Evolutionary conservation across 2,329 filamentous ascomycete genomes (phyloP), one percentile per base, ranked within the genome.

Genomic region (Fusarium duplospermum): DNA sequence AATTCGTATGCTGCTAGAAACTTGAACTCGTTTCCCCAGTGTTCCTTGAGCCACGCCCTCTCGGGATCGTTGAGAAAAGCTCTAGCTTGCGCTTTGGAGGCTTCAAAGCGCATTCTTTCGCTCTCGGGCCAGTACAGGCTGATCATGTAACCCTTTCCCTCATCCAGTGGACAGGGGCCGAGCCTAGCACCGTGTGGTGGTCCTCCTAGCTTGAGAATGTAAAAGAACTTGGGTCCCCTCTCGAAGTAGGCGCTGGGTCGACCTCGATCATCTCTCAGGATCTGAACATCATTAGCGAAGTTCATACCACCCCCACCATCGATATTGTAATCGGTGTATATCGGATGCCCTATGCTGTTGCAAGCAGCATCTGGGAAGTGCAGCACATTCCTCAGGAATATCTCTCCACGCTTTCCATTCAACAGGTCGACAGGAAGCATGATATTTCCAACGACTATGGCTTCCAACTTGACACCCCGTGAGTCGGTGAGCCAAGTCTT

Each of bases 111-210:
- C 16, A n/a, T 10, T 16, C 24, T 20, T 18, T 68, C 66, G n/a
- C 22, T 35, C 7, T n/a, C 20, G 7, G 47, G 54, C 66, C 61
- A 68, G 8, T 31, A 16, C 11, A 35, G 18, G 13, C 45, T 24
- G 3, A 65, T 7, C 24, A 45, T 27, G 35, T 57, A 61, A 7
- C 1, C 10, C 7, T 16, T 24, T 9, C n/a, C 14, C 22, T 14
- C 29, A 16, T 52, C 13, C 8, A 65, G 65, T 4, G 62, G 50
- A 6, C 42, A 56, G 22, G 42, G 56, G 7, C 66, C 61, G 14
- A 64, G n/a, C 24, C 31, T 18, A n/a, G 66, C 42, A 7, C 66
- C 61, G 22, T 22, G 20, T 5, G 66, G 66, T 9, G 61, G 66
- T 14, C 61, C 47, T 47, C 66, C 33, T 6, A 68, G 54, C 20